Percentiles rank a stretch among this genome's conserved stretches.
Evolutionary conservation across 768 basidiomycete species (phyloP).

Genomic region (Boletus subcaerulescens): DNA sequence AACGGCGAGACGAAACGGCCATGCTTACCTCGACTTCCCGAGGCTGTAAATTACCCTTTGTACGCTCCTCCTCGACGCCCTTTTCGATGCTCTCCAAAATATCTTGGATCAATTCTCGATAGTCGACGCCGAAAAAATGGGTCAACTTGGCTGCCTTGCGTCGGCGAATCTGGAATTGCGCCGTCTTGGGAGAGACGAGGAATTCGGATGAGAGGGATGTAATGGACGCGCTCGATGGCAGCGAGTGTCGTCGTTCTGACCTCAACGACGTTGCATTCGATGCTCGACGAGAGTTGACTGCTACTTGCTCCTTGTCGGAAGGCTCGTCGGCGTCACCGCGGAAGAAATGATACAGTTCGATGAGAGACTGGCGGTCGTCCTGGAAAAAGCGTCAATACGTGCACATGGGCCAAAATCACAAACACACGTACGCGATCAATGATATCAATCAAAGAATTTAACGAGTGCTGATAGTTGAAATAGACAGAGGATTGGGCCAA

Average conservation of each 20-base stretch:
- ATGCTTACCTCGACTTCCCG: slow-evolving; percentile 69
- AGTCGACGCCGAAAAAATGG: slow-evolving; percentile 85
- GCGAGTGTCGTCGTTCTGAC: slow-evolving; percentile 66
- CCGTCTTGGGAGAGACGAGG: slow-evolving; percentile 36
- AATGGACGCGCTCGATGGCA: slow-evolving; percentile 63
- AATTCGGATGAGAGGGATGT: slow-evolving; percentile 57
- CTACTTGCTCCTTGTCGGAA: slow-evolving; percentile 20
- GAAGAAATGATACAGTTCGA: slow-evolving; percentile 71
- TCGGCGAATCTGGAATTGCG: slow-evolving; percentile 65
- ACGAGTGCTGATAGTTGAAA: slow-evolving; percentile 74
- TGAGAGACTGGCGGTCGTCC: slow-evolving; percentile 75
- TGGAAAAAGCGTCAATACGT: slow-evolving; percentile 27
- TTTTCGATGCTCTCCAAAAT: slow-evolving; percentile 79
- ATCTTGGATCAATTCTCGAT: slow-evolving; percentile 72
- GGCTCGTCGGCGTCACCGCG: slow-evolving; percentile 32
- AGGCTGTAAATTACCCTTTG: slow-evolving; percentile 57
- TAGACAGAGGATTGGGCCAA: slow-evolving; percentile 52
- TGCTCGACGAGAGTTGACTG: slow-evolving; percentile 21
- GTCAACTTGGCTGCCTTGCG: slow-evolving; percentile 79
- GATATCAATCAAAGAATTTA: slow-evolving; percentile 79
- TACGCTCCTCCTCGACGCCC: slow-evolving; percentile 67
- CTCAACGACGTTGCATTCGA: slow-evolving; percentile 41
- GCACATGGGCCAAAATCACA: background rate
- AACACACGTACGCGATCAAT: slow-evolving; percentile 62
- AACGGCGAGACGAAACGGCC: background rate